A percentile compares a stretch with the other conserved stretches of the same genome.
These are phyloP conservation scores for Serendipita sp. DNA, from an alignment of 768 basidiomycete species.

Conservation along the genomic window DNA sequence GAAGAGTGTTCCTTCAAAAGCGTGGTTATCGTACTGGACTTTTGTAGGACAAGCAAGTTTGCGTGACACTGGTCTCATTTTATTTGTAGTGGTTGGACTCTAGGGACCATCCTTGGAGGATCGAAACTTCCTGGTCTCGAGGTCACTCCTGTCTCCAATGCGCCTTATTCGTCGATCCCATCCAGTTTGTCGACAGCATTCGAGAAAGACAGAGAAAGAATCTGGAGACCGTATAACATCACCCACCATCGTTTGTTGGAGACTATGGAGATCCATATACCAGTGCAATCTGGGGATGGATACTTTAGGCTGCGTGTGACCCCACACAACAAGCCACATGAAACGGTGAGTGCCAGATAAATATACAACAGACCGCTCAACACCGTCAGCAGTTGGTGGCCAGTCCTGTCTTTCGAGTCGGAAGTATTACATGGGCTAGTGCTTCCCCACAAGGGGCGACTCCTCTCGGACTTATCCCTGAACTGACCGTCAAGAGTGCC, in stretches of 20 bases:
- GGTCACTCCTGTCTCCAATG: conserved; percentile 9
- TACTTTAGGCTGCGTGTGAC: conserved; percentile 13
- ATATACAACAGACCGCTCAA: background rate
- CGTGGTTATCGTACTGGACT: conserved; percentile 12
- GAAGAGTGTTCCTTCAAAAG: conserved; percentile 13
- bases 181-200: background rate
- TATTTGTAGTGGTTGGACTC: conserved; percentile 10
- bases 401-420: conserved; percentile 12
- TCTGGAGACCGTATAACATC: background rate
- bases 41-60: conserved; percentile 5
- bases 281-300: conserved; percentile 12
- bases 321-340: conserved; percentile 2
- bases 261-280: conserved; percentile 12
- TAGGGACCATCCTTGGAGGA: conserved; percentile 11
- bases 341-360: background rate
- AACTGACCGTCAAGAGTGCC: conserved; percentile 9
- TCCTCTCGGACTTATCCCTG: conserved; percentile 10
- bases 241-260: conserved; percentile 6
- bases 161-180: background rate
- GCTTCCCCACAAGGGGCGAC: conserved; percentile 13
- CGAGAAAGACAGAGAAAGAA: conserved; percentile 7
- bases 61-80: background rate
- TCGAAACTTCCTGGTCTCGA: conserved; percentile 13
- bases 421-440: conserved; percentile 10
- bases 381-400: conserved; percentile 2